Conservation (phyloP, 2,329 filamentous ascomycete species). For the Cladosporium colombiae region DNA sequence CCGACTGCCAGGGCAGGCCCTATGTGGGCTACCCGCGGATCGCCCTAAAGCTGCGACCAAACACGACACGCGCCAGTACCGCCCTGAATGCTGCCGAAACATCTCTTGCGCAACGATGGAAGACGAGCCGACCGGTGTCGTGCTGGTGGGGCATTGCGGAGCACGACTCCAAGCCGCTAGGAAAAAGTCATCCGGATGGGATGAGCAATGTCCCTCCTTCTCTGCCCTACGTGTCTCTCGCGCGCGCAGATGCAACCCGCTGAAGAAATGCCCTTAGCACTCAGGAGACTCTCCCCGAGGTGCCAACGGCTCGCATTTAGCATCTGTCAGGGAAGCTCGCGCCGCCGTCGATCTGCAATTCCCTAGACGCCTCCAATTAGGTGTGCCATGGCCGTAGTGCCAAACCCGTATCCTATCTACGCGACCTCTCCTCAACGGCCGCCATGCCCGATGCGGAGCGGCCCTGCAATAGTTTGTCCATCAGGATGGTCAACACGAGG, state of each 20-base stretch:
- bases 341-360: constrained; percentile 18
- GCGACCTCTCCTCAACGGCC: constrained; percentile 21
- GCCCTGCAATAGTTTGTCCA: constrained; percentile 19
- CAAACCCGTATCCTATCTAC: constrained; percentile 19
- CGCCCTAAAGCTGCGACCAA: constrained; percentile 14
- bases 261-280: background rate
- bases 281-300: background rate
- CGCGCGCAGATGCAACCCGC: background rate
- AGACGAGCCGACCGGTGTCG: background rate
- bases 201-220: background rate
- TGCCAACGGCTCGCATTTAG: constrained; percentile 1
- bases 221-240: background rate
- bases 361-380: constrained; percentile 16
- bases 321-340: constrained; percentile 11
- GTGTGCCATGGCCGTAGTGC: constrained; percentile 14
- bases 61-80: constrained; percentile 4
- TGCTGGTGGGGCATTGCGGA: background rate
- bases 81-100: constrained; percentile 10
- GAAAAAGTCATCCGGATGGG: background rate
- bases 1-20: constrained; percentile 11
- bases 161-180: background rate
- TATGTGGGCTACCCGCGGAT: constrained; percentile 16
- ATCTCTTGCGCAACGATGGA: background rate
- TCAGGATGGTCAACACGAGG: constrained; percentile 16
- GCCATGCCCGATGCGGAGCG: constrained; percentile 18